Evolutionary conservation across 805 yeast genomes (phyloP).

Genomic region (Kodamaea hsintzibuensis): DNA sequence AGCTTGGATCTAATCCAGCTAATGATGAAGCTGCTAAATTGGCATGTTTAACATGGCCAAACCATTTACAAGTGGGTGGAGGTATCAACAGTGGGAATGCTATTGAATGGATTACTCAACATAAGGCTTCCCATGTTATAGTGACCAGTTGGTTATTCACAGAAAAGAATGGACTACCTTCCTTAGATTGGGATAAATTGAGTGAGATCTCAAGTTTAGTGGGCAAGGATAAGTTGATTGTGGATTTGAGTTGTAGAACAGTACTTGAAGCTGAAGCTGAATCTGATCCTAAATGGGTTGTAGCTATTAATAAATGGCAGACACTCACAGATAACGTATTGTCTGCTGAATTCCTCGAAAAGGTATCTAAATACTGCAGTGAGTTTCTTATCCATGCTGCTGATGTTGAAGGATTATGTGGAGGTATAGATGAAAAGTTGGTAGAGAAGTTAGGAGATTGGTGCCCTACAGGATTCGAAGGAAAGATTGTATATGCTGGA

Average conservation of each 20-base stretch:
- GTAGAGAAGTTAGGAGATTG: slow-evolving; percentile 76
- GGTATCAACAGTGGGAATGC: slow-evolving; percentile 83
- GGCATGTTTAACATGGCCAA: slow-evolving; percentile 77
- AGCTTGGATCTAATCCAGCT: slow-evolving; percentile 71
- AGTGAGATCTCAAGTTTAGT: slow-evolving; percentile 49
- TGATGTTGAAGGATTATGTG: slow-evolving; percentile 95
- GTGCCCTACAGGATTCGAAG: slow-evolving; percentile 54
- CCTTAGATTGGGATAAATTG: slow-evolving; percentile 52
- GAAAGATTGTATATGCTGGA: slow-evolving; percentile 92
- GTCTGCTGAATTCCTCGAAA: slow-evolving; percentile 49
- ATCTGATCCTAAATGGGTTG: slow-evolving; percentile 63
- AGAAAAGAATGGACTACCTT: slow-evolving; percentile 42
- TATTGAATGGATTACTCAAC: slow-evolving; percentile 63
- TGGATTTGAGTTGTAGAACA: slow-evolving; percentile 83
- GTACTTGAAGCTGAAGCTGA: slow-evolving; percentile 24
- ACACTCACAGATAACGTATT: slow-evolving; percentile 71
- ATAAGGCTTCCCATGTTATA: slow-evolving; percentile 83
- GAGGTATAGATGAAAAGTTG: slow-evolving; percentile 83
- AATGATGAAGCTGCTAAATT: slow-evolving; percentile 81
- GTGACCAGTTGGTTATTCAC: slow-evolving; percentile 88
- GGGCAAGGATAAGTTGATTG: slow-evolving; percentile 69
- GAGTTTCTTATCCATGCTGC: slow-evolving; percentile 97
- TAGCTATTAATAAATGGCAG: slow-evolving; percentile 99
- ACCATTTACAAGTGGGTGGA: slow-evolving; percentile 83
- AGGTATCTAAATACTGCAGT: slow-evolving; percentile 65